These are phyloP conservation scores for Hyparrhenia diplandra DNA, from an alignment of 176 grass and related monocot species.

Conservation along the genomic window DNA sequence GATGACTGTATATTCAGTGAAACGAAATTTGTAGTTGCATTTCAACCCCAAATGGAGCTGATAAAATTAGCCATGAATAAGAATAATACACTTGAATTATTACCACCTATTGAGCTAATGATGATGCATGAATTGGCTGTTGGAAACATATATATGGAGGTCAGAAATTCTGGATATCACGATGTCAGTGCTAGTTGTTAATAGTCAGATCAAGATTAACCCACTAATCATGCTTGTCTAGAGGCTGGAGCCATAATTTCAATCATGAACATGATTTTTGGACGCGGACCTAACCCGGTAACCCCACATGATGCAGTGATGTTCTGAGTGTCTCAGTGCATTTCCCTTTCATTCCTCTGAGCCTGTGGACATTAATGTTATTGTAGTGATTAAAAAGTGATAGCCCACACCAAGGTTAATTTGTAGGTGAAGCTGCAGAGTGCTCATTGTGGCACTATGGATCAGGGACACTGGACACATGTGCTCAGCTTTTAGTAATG, in stretches of 20 bases:
- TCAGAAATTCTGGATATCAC: not conserved
- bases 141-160: not conserved
- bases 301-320: constrained; percentile 7
- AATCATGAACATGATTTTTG: constrained; percentile 5
- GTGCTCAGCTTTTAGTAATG: constrained; percentile 27
- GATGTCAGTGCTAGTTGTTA: constrained; percentile 14
- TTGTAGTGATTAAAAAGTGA: constrained; percentile 5
- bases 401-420: constrained; percentile 26
- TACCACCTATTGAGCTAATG: constrained; percentile 15
- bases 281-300: constrained; percentile 43
- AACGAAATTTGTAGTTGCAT: not conserved
- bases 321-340: not conserved
- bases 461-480: constrained; percentile 25
- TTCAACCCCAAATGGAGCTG: not conserved
- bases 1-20: not conserved
- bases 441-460: constrained; percentile 14
- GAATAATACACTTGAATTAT: not conserved
- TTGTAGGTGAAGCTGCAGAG: constrained; percentile 39
- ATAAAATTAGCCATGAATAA: not conserved
- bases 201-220: constrained; percentile 38
- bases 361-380: not conserved
- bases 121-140: constrained; percentile 12
- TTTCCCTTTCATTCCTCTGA: constrained; percentile 13
- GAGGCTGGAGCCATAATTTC: constrained; percentile 14
- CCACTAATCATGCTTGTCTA: constrained; percentile 29